Base-by-base conservation (phyloP, 441 rosid genomes). In the Croton laevigatus region DNA sequence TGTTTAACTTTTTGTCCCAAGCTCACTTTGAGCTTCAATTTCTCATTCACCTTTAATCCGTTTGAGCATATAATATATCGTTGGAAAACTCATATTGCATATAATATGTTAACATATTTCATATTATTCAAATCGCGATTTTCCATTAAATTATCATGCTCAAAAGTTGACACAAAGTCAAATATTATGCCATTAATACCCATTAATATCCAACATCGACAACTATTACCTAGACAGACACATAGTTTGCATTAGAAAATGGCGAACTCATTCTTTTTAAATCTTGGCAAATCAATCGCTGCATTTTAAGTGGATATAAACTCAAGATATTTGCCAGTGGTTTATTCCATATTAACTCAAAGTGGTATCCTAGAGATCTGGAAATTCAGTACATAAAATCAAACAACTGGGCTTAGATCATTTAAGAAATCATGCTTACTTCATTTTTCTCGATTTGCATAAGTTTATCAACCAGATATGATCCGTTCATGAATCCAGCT, bases 401-500 rank as follows among this genome's bases (percentile, higher is more conserved):
- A 44, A 46, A 19, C 6, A n/a, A 45, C 40, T n/a, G 44, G 19
- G 16, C 42, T 49, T 11, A 14, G 19, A 19, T 44, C 19, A 54
- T 27, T 23, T 3, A 32, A 59, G 37, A n/a, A 68, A 44, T 44
- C 10, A 55, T 27, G 65, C 73, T 42, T 48, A 91, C 96, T 82
- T 94, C 97, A 59, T 94, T 94, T 79, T 90, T 94, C 70, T 90
- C 98, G 68, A 91, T 91, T 81, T 90, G 87, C 98, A 94, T 94
- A 78, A 94, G 79, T 74, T 49, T 89, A 84, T 94, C 98, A 72
- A 94, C 97, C 8, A 91, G 75, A 73, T 94, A 97, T 44, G 98
- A 94, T 53, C 97, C 98, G 7, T n/a, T n/a, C n/a, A 94, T 94
- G 78, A 94, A 94, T 73, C 97, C 97, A 83, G 98, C 97, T 79